Evolutionary conservation across 2,329 filamentous ascomycete genomes (phyloP).

Genomic region (Graphilbum ipis-grandicollis): DNA sequence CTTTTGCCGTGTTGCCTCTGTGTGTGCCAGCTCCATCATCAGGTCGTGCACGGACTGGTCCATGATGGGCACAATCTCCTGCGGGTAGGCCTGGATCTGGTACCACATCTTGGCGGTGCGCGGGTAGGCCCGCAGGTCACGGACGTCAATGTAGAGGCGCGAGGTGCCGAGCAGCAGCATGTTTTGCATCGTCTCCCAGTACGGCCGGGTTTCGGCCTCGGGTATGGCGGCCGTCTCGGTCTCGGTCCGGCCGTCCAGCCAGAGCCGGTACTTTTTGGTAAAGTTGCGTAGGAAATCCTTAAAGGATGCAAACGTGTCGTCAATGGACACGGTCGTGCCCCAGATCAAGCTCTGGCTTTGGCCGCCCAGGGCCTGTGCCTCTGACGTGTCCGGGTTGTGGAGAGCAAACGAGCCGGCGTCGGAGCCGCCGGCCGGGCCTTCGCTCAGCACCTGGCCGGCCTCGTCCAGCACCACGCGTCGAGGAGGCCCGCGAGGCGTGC

Average conservation of each 20-base stretch:
- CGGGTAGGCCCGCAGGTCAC: slow-evolving; percentile 83
- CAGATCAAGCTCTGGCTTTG: slow-evolving; percentile 73
- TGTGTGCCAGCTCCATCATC: slow-evolving; percentile 76
- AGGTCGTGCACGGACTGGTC: slow-evolving; percentile 87
- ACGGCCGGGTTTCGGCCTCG: slow-evolving; percentile 62
- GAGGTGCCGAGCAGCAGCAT: slow-evolving; percentile 79
- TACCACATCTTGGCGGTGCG: slow-evolving; percentile 89
- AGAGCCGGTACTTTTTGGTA: slow-evolving; percentile 84
- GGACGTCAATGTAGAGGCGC: slow-evolving; percentile 73
- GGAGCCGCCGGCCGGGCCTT: slow-evolving; percentile 29
- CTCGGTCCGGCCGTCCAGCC: slow-evolving; percentile 67
- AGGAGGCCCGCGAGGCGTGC: slow-evolving; percentile 31
- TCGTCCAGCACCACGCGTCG: slow-evolving; percentile 40
- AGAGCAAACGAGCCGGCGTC: slow-evolving; percentile 45
- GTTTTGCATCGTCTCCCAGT: slow-evolving; percentile 69
- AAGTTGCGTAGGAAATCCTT: slow-evolving; percentile 89
- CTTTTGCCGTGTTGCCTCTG: slow-evolving; percentile 56
- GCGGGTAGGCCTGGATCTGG: slow-evolving; percentile 83
- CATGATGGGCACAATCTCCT: slow-evolving; percentile 93
- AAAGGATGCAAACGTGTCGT: slow-evolving; percentile 73
- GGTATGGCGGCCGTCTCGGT: slow-evolving; percentile 54
- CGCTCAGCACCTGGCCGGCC: slow-evolving; percentile 36
- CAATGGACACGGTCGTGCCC: slow-evolving; percentile 92
- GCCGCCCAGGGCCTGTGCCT: slow-evolving; percentile 75
- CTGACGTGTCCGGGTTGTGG: slow-evolving; percentile 68